These are phyloP conservation scores for Xylaria sp. DNA, from an alignment of 2,329 filamentous ascomycete species.

Conservation along the genomic window DNA sequence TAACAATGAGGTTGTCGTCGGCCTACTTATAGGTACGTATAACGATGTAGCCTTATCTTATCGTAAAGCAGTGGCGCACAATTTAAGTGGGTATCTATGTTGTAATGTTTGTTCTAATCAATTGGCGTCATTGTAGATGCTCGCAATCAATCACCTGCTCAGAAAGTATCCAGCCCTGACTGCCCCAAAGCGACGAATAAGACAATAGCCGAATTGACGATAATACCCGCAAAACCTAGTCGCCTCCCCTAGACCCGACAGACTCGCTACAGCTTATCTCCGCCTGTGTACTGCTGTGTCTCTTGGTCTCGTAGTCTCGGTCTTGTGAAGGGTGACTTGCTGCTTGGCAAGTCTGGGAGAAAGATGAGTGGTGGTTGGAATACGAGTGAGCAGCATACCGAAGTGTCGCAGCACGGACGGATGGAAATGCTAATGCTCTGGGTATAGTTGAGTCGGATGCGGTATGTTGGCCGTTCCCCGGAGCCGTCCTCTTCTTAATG, in stretches of 20 bases:
- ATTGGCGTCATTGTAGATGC: slow-evolving; percentile 30
- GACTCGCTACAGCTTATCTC: slow-evolving; percentile 5
- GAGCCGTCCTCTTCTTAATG: background rate
- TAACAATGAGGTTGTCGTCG: background rate
- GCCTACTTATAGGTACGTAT: background rate
- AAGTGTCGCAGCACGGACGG: slow-evolving; percentile 14
- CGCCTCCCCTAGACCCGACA: background rate
- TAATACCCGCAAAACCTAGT: background rate
- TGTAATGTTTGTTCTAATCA: slow-evolving; percentile 12
- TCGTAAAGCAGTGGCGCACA: slow-evolving; percentile 15
- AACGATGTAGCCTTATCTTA: slow-evolving; percentile 36
- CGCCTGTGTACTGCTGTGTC: slow-evolving; percentile 7
- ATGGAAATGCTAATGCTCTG: slow-evolving; percentile 38
- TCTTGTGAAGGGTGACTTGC: slow-evolving; percentile 32
- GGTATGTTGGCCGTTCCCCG: slow-evolving; percentile 60
- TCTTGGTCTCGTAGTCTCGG: background rate
- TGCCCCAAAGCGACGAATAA: background rate
- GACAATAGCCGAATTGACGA: background rate
- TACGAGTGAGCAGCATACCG: slow-evolving; percentile 67
- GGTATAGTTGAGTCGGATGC: slow-evolving; percentile 86
- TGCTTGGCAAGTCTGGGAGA: slow-evolving; percentile 35
- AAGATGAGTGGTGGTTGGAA: slow-evolving; percentile 89
- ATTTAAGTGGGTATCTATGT: slow-evolving; percentile 22
- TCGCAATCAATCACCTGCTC: slow-evolving; percentile 9
- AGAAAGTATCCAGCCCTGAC: background rate